These are phyloP conservation scores for Amphicarpaea edgeworthii DNA, from an alignment of 306 rosid genomes.

Conservation along the genomic window DNA sequence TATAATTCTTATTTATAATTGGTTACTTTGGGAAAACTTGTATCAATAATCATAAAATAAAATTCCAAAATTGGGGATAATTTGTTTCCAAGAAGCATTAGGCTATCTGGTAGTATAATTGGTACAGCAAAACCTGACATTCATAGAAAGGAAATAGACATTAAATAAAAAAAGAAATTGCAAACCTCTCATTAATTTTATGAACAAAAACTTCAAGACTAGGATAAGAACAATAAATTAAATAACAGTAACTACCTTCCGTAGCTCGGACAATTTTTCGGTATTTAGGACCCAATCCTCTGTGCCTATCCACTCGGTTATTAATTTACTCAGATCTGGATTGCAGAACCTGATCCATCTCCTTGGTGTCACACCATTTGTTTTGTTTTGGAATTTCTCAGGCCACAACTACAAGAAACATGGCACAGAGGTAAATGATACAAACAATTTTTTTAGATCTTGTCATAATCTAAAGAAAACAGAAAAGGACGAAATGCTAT, in stretches of 20 bases:
- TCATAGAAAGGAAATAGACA: constrained; percentile 6
- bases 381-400: constrained; percentile 93
- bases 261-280: constrained; percentile 79
- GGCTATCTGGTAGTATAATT: constrained; percentile 18
- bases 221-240: constrained; percentile 39
- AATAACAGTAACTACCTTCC: constrained; percentile 60
- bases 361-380: constrained; percentile 98
- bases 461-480: constrained; percentile 22
- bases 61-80: constrained; percentile 31
- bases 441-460: constrained; percentile 33
- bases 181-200: constrained; percentile 26
- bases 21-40: constrained; percentile 9
- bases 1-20: constrained; percentile 9
- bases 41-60: not conserved
- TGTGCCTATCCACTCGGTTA: constrained; percentile 80
- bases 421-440: constrained; percentile 44
- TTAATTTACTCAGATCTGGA: constrained; percentile 78
- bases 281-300: constrained; percentile 93
- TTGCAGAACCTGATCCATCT: constrained; percentile 98
- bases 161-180: not conserved
- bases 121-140: constrained; percentile 15
- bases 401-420: constrained; percentile 89
- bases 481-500: constrained; percentile 6
- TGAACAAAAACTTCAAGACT: constrained; percentile 8
- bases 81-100: constrained; percentile 24